Percentiles rank a stretch among this genome's conserved stretches.
These are phyloP conservation scores for Rhynchosporium graminicola DNA, from an alignment of 2,329 filamentous ascomycete genomes.

Conservation along the genomic window DNA sequence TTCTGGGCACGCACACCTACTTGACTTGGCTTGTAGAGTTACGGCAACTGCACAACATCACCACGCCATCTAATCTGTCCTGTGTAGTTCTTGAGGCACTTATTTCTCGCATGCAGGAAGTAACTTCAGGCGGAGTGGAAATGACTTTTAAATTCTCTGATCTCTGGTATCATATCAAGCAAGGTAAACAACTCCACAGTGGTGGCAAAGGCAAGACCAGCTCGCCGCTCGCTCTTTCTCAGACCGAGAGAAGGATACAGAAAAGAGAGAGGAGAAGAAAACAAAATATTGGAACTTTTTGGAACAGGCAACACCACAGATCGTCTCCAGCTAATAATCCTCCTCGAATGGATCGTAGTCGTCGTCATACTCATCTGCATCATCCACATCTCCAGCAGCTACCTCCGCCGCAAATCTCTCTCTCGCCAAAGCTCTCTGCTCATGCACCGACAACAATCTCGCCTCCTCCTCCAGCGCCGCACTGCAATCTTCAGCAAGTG, in stretches of 20 bases:
- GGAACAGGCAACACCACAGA: not conserved
- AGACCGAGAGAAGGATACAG: too few species aligned
- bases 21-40: too few species aligned
- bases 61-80: too few species aligned
- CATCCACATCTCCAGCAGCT: not conserved
- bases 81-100: too few species aligned
- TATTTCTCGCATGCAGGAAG: not conserved
- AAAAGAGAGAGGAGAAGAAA: not conserved
- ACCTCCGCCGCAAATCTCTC: conserved; percentile 1
- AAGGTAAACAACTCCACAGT: not conserved
- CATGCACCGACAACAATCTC: not conserved
- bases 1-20: too few species aligned
- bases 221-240: not conserved
- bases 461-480: not conserved
- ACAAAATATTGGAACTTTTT: not conserved
- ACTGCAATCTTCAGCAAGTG: not conserved
- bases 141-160: not conserved
- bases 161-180: not conserved
- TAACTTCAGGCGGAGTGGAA: not conserved
- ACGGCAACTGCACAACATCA: too few species aligned
- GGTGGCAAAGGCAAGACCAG: not conserved
- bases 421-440: not conserved
- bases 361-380: conserved; percentile 1
- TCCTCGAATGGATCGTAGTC: conserved; percentile 6
- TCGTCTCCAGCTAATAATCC: not conserved